Evolutionary conservation across 306 rosid genomes (phyloP), one percentile per base, ranked within the genome.

Genomic region (Fragaria ananassa): DNA sequence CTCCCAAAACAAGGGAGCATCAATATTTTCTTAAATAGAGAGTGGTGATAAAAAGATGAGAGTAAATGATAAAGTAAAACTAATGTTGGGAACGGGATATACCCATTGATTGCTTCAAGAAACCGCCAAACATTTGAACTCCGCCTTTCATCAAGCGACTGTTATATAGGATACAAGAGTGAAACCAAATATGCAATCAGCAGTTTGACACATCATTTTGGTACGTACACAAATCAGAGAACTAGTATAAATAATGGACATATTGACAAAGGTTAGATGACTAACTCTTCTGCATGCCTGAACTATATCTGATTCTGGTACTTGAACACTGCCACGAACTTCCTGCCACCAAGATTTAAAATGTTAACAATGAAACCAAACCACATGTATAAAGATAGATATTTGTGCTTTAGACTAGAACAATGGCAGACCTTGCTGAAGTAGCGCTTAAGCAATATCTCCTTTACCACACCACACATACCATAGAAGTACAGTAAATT

Each of bases 101-200:
- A 92, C 99, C 92, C 89, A 78, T 92, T 92, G 66, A 95, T 82
- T 65, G 97, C 99, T 87, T 95, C 97, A 49, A 95, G 97, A 80
- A 92, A 89, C 82, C 96, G 83, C 99, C 97, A 92, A 46, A 92
- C 88, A 70, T 92, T 95, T 66, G 85, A 82, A 80, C 99, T 87
- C 81, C 87, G 92, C 88, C 87, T 89, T 88, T 88, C 97, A 62
- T 88, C 93, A 61, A 95, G 88, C 1, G 95, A 92, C 99, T 92
- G 88, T 82, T 35, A 62, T 35, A 62, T 75, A 70, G 80, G 73
- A 81, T 78, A 70, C 35, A 31, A 58, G 58, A 65, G 72, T 68
- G 6, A 79, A 69, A 74, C 62, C 78, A 81, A 80, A 77, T 67
- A 78, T 70, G 54, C 61, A 54, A 66, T 83, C 78, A 47, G 63